Conservation (phyloP, 2,329 filamentous ascomycete species). For the Monosporascus sp. region DNA sequence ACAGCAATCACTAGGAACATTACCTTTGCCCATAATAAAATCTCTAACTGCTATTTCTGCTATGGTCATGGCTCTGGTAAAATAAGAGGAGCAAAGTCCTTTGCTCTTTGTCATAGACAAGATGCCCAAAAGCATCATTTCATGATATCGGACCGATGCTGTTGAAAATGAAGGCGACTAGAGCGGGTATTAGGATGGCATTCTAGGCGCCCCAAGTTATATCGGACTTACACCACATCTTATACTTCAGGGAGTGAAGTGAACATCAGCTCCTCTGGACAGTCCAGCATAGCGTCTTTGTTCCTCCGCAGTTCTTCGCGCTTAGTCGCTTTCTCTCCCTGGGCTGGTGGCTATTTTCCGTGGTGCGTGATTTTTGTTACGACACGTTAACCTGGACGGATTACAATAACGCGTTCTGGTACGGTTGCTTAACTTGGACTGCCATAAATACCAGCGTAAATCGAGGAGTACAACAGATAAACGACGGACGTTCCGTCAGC, state of each 20-base stretch:
- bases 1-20: constrained; percentile 12
- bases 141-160: constrained; percentile 3
- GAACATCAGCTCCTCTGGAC: background rate
- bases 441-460: too few species aligned
- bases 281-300: background rate
- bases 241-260: background rate
- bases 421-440: too few species aligned
- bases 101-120: constrained; percentile 4
- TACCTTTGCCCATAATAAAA: constrained; percentile 19
- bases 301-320: background rate
- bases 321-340: background rate
- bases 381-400: too few species aligned
- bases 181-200: background rate
- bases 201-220: background rate
- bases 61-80: background rate
- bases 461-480: too few species aligned
- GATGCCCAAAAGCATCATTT: constrained; percentile 2
- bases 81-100: constrained; percentile 4
- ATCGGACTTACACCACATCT: background rate
- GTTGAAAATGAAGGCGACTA: constrained; percentile 6
- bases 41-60: constrained; percentile 1
- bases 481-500: too few species aligned
- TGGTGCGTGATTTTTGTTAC: too few species aligned
- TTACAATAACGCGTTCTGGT: too few species aligned
- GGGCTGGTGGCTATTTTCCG: background rate